Evolutionary conservation across 2,329 filamentous ascomycete species (phyloP).

Genomic region (Microdochium nivale): DNA sequence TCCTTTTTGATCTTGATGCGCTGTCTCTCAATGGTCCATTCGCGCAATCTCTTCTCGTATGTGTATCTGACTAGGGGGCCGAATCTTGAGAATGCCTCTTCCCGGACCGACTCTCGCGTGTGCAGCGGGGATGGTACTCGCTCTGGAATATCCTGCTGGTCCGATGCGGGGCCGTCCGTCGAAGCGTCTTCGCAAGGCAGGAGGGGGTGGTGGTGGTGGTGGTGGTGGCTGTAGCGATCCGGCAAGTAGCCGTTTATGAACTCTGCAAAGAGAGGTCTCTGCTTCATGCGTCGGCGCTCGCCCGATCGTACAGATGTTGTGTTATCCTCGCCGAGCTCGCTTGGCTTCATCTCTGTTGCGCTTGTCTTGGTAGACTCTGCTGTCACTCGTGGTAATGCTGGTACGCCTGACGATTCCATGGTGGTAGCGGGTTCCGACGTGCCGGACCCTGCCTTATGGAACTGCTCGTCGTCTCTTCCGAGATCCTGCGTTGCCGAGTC

Average conservation of each 20-base stretch:
- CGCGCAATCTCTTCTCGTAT: constrained; percentile 32
- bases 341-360: neutral
- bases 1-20: constrained; percentile 32
- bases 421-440: no score
- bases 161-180: constrained; percentile 36
- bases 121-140: no score
- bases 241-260: constrained; percentile 50
- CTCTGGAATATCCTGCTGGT: constrained; percentile 16
- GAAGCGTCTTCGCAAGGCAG: constrained; percentile 14
- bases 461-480: no score
- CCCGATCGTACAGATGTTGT: constrained; percentile 32
- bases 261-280: constrained; percentile 45
- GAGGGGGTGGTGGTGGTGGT: neutral
- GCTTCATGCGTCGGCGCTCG: constrained; percentile 46
- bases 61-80: constrained; percentile 22
- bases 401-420: no score
- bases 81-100: constrained; percentile 46
- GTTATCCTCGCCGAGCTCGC: neutral
- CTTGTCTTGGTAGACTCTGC: neutral
- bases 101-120: constrained; percentile 34
- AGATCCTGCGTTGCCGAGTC: no score
- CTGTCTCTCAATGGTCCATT: constrained; percentile 32
- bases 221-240: neutral
- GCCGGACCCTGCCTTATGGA: no score
- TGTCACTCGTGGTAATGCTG: neutral